Evolutionary conservation across 768 basidiomycete species (phyloP).

Genomic region (Agrocybe pediades): DNA sequence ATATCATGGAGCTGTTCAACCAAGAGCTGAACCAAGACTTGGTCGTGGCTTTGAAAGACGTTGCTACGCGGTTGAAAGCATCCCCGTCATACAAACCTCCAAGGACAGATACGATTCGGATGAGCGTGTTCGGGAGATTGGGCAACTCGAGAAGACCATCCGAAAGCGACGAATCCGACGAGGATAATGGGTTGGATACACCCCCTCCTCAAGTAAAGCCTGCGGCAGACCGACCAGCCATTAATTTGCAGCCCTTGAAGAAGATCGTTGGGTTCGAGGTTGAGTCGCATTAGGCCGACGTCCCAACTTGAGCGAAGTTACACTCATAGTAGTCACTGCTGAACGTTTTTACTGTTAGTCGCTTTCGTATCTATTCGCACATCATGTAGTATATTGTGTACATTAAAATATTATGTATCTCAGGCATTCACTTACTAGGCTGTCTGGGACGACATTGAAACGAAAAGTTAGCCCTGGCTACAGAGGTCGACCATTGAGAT

Average conservation of each 20-base stretch:
- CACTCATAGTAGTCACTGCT: neutral
- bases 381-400: neutral
- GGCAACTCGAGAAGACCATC: slow-evolving; percentile 51
- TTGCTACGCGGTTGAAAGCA: slow-evolving; percentile 49
- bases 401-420: neutral
- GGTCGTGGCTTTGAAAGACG: slow-evolving; percentile 54
- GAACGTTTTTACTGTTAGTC: neutral
- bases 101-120: slow-evolving; percentile 44
- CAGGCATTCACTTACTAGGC: neutral
- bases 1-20: slow-evolving; percentile 92
- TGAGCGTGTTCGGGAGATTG: slow-evolving; percentile 63
- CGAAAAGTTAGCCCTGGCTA: too few species aligned
- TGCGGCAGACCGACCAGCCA: slow-evolving; percentile 49
- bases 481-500: neutral
- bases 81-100: slow-evolving; percentile 38
- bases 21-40: slow-evolving; percentile 70
- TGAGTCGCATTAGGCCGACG: slow-evolving; percentile 8
- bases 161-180: slow-evolving; percentile 60
- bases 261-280: slow-evolving; percentile 61
- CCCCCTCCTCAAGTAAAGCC: slow-evolving; percentile 37
- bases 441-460: too few species aligned
- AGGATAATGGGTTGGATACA: slow-evolving; percentile 53
- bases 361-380: neutral
- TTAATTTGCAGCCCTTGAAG: slow-evolving; percentile 58
- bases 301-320: too few species aligned